Percentiles rank a stretch among this genome's conserved stretches.
Evolutionary conservation across 345 rosid genomes (phyloP).

Genomic region (Rubroshorea leprosula): DNA sequence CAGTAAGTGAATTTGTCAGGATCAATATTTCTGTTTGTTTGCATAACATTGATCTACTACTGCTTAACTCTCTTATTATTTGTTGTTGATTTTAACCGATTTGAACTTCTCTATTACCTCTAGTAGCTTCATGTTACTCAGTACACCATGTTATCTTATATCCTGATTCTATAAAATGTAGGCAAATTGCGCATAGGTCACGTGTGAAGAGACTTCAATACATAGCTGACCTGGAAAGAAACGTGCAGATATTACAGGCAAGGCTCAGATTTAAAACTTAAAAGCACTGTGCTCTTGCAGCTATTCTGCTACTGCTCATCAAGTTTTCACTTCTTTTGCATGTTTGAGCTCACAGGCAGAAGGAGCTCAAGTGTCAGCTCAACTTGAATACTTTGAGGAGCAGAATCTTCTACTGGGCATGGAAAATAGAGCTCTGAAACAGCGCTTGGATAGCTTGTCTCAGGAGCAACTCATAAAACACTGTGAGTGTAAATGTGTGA

Average conservation of each 20-base stretch:
- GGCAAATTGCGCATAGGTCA: constrained; percentile 61
- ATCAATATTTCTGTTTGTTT: neutral
- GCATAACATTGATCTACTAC: neutral
- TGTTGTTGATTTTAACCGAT: neutral
- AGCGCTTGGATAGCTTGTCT: constrained; percentile 55
- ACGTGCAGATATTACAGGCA: constrained; percentile 50
- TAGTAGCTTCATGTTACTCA: too few relatives aligned
- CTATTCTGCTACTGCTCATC: neutral
- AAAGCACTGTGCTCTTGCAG: neutral
- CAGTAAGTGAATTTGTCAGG: constrained; percentile 24
- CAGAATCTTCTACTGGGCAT: constrained; percentile 51
- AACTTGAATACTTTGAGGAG: constrained; percentile 58
- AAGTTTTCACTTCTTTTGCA: neutral
- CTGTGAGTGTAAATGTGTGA: too few relatives aligned
- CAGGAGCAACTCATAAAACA: constrained; percentile 62
- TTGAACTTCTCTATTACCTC: too few relatives aligned
- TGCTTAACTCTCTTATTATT: neutral
- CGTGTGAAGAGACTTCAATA: constrained; percentile 55
- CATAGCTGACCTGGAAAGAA: constrained; percentile 61
- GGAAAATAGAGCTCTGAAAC: constrained; percentile 67
- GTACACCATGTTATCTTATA: neutral
- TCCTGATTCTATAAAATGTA: constrained; percentile 14
- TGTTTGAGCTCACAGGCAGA: constrained; percentile 37
- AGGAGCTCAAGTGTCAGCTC: constrained; percentile 64
- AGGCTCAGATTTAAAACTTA: too few relatives aligned